Evolutionary conservation across 306 rosid genomes (phyloP), one percentile per base, ranked within the genome.

Genomic region (Mimosa pudica): DNA sequence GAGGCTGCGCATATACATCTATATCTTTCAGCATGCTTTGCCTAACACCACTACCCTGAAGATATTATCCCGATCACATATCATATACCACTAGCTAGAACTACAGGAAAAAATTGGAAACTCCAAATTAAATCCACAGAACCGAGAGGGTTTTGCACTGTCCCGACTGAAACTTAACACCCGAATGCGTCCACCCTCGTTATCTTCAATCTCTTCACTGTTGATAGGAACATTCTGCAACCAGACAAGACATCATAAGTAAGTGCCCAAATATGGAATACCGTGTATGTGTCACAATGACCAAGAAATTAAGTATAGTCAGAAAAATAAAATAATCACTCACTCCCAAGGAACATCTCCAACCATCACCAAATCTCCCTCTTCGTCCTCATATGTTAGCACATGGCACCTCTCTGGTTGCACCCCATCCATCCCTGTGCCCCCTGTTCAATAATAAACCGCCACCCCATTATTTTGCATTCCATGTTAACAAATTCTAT

Each of bases 341-440:
- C 80, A 88, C 97, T 88, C 93, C 94, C 97, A 91, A 6, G 97
- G 97, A 6, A 91, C 97, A 68, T 91, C 97, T 1, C 97, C 94
- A 33, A 92, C 94, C 90, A 90, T 92, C 71, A 90, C 64, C 91
- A 90, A 87, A 71, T 92, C 97, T 24, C 97, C 97, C 81, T 92
- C 97, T 61, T 91, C 94, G 79, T 92, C 97, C 75, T 92, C 97
- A 65, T 92, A 92, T 12, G 97, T 92, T 51, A 92, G 73, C 46
- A 92, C 94, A 64, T 88, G 97, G 68, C 88, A 87, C 54, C 89
- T 89, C 76, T 89, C 88, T 67, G 78, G 67, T 60, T 87, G 90
- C 84, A 85, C 83, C 72, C 79, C 84, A n/a, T 92, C 93, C 86
- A 88, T 85, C 65, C 87, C 94, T 49, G 75, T 89, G 0, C 97